Evolutionary conservation across 1,139 yeast genomes (phyloP).

Genomic region (Lodderomyces margitis): DNA sequence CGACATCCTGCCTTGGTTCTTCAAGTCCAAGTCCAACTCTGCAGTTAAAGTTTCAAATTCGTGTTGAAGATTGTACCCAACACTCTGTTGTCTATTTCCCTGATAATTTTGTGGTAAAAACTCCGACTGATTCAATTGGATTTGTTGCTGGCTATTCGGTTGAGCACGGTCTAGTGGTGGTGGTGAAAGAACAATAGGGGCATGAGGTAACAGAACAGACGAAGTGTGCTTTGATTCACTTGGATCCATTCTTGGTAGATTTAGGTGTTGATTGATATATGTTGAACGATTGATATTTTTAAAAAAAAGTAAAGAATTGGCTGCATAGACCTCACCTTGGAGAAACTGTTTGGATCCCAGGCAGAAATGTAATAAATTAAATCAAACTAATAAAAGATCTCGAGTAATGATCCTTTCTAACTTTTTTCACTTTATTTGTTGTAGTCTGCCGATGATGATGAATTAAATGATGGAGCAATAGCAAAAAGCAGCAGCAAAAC

Average conservation of each 20-base stretch:
- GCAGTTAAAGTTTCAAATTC: conserved; percentile 48
- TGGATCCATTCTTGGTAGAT: conserved; percentile 6
- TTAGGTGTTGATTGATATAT: too few species aligned
- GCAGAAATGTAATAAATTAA: too few species aligned
- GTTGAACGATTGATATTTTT: neutral
- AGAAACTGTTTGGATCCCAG: too few species aligned
- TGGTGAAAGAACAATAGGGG: conserved; percentile 43
- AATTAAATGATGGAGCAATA: too few species aligned
- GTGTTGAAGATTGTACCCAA: conserved; percentile 45
- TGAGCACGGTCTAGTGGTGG: conserved; percentile 27
- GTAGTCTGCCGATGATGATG: too few species aligned
- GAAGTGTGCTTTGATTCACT: conserved; percentile 4
- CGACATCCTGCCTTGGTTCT: conserved; percentile 11
- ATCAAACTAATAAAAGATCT: too few species aligned
- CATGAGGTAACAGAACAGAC: conserved; percentile 17
- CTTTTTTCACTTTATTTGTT: too few species aligned
- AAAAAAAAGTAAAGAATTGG: neutral
- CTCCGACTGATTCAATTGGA: neutral
- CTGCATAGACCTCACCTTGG: neutral
- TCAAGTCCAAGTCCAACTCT: conserved; percentile 47
- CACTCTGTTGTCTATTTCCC: conserved; percentile 38
- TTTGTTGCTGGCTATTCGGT: conserved; percentile 19
- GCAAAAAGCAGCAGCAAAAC: too few species aligned
- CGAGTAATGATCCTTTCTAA: too few species aligned
- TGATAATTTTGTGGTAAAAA: conserved; percentile 15